phyloP scores from a whole-genome alignment of 768 basidiomycete species.

The Amanita pallidorosea region DNA sequence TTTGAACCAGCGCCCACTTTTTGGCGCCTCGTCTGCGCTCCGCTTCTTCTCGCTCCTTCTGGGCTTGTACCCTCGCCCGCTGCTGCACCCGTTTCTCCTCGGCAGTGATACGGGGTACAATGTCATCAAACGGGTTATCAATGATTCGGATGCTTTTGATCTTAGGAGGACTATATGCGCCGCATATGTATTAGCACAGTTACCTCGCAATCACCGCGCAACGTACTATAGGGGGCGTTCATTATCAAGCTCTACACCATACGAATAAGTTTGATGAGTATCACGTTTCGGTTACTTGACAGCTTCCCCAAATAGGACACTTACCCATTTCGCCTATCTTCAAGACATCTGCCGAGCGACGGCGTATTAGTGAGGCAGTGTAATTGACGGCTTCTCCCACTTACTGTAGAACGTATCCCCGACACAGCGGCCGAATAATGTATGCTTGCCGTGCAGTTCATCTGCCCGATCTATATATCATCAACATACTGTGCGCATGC shows the following conservation, averaged over 20 bases:
- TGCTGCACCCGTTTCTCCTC: slow-evolving; percentile 83
- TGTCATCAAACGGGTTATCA: slow-evolving; percentile 93
- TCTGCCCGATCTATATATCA: slow-evolving; percentile 67
- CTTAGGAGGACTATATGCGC: slow-evolving; percentile 64
- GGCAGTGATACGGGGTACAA: slow-evolving; percentile 92
- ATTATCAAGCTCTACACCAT: slow-evolving; percentile 51
- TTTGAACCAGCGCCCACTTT: slow-evolving; percentile 45
- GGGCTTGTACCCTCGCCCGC: slow-evolving; percentile 64
- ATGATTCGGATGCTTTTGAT: slow-evolving; percentile 78
- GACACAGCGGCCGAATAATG: slow-evolving; percentile 82
- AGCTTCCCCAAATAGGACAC: slow-evolving; percentile 12
- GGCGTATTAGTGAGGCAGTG: background rate
- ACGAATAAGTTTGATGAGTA: background rate
- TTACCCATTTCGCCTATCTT: slow-evolving; percentile 87
- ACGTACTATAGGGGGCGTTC: slow-evolving; percentile 77
- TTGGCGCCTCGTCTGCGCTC: slow-evolving; percentile 69
- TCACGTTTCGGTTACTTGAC: background rate
- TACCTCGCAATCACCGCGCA: background rate
- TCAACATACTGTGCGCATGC: background rate
- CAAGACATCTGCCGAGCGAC: slow-evolving; percentile 53
- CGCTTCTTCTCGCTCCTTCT: slow-evolving; percentile 70
- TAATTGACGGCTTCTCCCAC: slow-evolving; percentile 14
- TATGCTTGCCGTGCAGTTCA: slow-evolving; percentile 90
- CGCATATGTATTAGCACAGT: background rate
- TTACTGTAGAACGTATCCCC: slow-evolving; percentile 87